Percentiles rank a stretch among this genome's conserved stretches.
Conservation (phyloP, 441 rosid species). For the Manihot esculenta region DNA sequence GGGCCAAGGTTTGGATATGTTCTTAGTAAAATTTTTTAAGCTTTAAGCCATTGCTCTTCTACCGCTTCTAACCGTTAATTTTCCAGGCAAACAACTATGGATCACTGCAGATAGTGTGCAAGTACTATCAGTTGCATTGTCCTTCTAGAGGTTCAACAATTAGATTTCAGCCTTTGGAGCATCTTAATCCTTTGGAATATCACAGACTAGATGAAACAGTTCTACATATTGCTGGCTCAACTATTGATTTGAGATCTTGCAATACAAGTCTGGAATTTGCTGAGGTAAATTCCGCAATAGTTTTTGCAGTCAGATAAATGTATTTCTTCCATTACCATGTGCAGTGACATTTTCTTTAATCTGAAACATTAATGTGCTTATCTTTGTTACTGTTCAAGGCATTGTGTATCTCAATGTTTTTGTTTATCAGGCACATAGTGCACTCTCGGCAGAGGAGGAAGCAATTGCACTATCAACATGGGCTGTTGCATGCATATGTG, state of each 20-base stretch:
- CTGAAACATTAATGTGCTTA: not conserved
- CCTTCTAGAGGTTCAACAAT: conserved; percentile 77
- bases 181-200: conserved; percentile 82
- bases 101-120: conserved; percentile 75
- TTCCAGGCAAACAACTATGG: conserved; percentile 79
- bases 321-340: not conserved
- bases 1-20: conserved; percentile 78
- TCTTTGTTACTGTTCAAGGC: conserved; percentile 6
- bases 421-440: conserved; percentile 60
- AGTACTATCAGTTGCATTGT: conserved; percentile 62
- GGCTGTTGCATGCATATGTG: conserved; percentile 91
- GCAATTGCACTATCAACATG: conserved; percentile 83
- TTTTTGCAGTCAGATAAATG: conserved; percentile 4
- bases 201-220: conserved; percentile 63
- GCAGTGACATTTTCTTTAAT: conserved; percentile 3
- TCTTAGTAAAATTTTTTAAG: conserved; percentile 4
- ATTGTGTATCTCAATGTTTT: conserved; percentile 25
- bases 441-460: conserved; percentile 87
- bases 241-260: conserved; percentile 71
- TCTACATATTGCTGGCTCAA: conserved; percentile 60
- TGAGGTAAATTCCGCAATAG: conserved; percentile 52
- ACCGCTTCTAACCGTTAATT: conserved; percentile 16
- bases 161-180: conserved; percentile 88
- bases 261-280: conserved; percentile 67
- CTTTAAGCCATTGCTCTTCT: not conserved